Evolutionary conservation across 179 eudicot species (phyloP).

Genomic region (Vitellaria paradoxa): DNA sequence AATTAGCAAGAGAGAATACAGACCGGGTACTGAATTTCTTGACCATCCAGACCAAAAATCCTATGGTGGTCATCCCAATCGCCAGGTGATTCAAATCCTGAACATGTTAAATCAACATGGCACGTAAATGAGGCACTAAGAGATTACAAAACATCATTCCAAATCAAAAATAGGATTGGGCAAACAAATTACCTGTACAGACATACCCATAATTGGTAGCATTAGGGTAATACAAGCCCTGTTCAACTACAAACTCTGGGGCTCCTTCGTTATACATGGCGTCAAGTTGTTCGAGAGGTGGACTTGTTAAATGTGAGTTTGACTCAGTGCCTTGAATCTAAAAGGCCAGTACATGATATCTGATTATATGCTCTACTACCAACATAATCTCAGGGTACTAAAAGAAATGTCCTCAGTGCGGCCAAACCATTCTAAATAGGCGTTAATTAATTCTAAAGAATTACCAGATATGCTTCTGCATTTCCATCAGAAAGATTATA

Average conservation of each 20-base stretch:
- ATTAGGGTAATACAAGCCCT: constrained; percentile 69
- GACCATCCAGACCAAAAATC: constrained; percentile 80
- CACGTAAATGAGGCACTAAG: not conserved
- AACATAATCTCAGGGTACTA: not conserved
- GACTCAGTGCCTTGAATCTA: constrained; percentile 60
- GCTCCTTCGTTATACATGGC: constrained; percentile 65
- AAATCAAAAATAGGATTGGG: not conserved
- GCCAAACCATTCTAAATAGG: not conserved
- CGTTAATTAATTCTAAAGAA: not conserved
- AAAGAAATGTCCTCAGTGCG: not conserved
- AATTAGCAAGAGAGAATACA: constrained; percentile 22
- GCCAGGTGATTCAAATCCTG: constrained; percentile 72
- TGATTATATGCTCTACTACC: not conserved
- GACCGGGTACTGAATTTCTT: constrained; percentile 68
- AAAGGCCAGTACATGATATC: constrained; percentile 14
- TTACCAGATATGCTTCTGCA: constrained; percentile 54
- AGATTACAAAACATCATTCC: not conserved
- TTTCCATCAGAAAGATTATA: constrained; percentile 50
- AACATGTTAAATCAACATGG: not conserved
- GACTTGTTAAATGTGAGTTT: constrained; percentile 42
- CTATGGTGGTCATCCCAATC: constrained; percentile 85
- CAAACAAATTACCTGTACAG: constrained; percentile 58
- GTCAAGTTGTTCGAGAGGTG: constrained; percentile 40
- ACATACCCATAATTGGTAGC: constrained; percentile 78
- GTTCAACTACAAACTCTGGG: constrained; percentile 67